Conservation (phyloP, 495 filamentous ascomycete genomes). For the Physcia stellaris region DNA sequence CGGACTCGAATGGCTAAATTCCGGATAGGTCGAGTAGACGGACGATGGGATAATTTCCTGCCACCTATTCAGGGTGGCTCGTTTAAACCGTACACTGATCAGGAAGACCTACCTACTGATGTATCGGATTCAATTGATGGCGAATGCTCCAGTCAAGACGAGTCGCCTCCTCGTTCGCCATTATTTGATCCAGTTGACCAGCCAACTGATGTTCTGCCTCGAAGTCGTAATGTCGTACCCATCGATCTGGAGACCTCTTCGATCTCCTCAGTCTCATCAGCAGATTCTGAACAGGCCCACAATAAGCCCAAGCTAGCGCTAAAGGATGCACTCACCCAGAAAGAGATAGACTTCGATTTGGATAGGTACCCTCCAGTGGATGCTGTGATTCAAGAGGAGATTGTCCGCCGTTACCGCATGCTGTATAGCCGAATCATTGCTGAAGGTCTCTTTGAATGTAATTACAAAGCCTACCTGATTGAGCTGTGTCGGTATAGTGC, state of each 20-base stretch:
- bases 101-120: constrained; percentile 14
- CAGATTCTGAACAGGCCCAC: constrained; percentile 31
- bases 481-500: constrained; percentile 64
- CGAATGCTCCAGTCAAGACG: constrained; percentile 28
- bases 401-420: constrained; percentile 66
- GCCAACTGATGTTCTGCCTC: constrained; percentile 19
- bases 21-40: constrained; percentile 72
- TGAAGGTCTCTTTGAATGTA: constrained; percentile 73
- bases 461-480: constrained; percentile 67
- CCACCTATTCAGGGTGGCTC: constrained; percentile 87
- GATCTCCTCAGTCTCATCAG: constrained; percentile 30
- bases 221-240: constrained; percentile 18
- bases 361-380: constrained; percentile 76
- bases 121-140: constrained; percentile 24
- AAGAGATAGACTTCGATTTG: constrained; percentile 63
- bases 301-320: constrained; percentile 38
- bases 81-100: constrained; percentile 48
- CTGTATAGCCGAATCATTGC: constrained; percentile 55
- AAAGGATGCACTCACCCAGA: constrained; percentile 59
- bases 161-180: constrained; percentile 43
- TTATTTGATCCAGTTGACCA: constrained; percentile 46
- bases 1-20: constrained; percentile 64
- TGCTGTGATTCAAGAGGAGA: constrained; percentile 55
- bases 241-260: constrained; percentile 17
- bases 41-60: constrained; percentile 74